A percentile compares a stretch with the other conserved stretches of the same genome.
These are phyloP conservation scores for Sclerotinia trifoliorum DNA, from an alignment of 2,329 filamentous ascomycete genomes.

Conservation along the genomic window DNA sequence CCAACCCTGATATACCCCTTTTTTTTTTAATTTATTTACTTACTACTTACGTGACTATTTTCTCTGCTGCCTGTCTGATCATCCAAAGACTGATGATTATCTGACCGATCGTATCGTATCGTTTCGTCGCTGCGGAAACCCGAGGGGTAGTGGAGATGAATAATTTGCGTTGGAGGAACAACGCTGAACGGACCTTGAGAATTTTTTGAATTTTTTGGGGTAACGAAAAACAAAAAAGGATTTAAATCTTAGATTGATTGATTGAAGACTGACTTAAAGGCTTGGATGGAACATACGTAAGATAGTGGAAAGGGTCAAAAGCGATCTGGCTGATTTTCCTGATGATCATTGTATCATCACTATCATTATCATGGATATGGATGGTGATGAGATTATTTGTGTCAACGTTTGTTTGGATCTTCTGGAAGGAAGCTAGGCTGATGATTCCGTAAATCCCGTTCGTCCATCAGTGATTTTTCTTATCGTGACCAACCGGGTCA, in stretches of 20 bases:
- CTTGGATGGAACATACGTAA: too few relatives aligned
- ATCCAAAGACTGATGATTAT: background rate
- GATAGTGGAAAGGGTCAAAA: too few relatives aligned
- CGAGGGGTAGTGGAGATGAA: background rate
- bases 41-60: too few relatives aligned
- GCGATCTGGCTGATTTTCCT: too few relatives aligned
- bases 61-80: background rate
- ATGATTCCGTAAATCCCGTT: background rate
- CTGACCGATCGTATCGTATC: background rate
- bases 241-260: too few relatives aligned
- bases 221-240: too few relatives aligned
- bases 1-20: background rate
- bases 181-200: background rate
- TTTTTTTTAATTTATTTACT: background rate
- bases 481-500: background rate
- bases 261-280: too few relatives aligned
- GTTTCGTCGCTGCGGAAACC: conserved; percentile 14
- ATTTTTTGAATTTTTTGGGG: background rate
- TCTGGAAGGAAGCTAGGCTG: background rate
- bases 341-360: background rate
- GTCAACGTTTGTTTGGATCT: too few relatives aligned
- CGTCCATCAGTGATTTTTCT: background rate
- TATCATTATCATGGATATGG: too few relatives aligned
- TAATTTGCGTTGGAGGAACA: conserved; percentile 19
- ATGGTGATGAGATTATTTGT: background rate